A percentile compares a stretch with the other conserved stretches of the same genome.
phyloP scores from a whole-genome alignment of 2,329 filamentous ascomycete species.

The Trichoderma sp. region DNA sequence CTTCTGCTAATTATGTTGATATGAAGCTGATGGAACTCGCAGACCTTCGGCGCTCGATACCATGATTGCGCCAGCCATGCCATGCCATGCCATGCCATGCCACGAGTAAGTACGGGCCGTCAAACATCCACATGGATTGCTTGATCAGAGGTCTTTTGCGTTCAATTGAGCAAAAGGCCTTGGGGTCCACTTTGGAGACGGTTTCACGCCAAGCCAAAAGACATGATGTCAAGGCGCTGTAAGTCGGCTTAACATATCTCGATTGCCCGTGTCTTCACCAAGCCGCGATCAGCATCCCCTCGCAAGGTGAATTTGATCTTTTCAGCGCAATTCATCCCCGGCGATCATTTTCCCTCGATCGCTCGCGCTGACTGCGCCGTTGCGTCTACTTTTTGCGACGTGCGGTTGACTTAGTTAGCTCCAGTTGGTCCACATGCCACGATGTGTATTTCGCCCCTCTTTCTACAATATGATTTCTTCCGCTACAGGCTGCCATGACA shows the following conservation, averaged over 20 bases:
- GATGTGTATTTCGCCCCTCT: neutral
- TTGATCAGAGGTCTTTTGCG: neutral
- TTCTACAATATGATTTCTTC: neutral
- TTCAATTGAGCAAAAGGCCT: neutral
- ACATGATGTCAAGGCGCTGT: conserved; percentile 20
- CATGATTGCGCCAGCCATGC: neutral
- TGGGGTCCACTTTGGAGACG: conserved; percentile 8
- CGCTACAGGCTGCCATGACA: neutral
- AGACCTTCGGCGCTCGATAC: neutral
- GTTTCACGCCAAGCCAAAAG: neutral
- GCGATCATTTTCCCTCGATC: neutral
- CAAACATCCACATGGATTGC: neutral
- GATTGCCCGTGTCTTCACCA: neutral
- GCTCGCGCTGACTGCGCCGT: neutral
- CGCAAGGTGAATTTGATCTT: neutral
- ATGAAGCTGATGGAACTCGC: neutral
- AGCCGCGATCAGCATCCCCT: conserved; percentile 7
- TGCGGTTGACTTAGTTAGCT: neutral
- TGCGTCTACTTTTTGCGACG: neutral
- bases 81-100: neutral
- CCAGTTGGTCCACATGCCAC: neutral
- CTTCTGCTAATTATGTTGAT: neutral
- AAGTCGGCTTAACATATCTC: conserved; percentile 2
- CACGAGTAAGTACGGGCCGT: neutral
- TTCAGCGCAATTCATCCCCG: neutral